Conservation (phyloP, 2,329 filamentous ascomycete genomes). For the Allantophomopsis lycopodina region DNA sequence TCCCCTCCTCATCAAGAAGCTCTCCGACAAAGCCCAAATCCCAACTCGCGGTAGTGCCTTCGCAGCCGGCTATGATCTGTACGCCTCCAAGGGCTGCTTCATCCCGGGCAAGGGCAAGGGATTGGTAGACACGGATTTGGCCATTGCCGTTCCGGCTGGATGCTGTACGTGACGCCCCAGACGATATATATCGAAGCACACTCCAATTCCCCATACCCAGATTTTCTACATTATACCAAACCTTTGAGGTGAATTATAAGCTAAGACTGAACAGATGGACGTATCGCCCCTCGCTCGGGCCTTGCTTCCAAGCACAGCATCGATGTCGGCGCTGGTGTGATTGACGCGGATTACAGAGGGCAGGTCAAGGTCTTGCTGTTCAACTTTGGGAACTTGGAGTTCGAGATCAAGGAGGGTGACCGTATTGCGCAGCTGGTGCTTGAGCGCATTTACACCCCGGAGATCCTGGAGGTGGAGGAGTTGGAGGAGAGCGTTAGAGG, state of each 20-base stretch:
- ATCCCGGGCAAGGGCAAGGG: conserved; percentile 76
- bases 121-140: conserved; percentile 81
- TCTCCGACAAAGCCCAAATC: conserved; percentile 63
- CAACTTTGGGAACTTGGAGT: conserved; percentile 77
- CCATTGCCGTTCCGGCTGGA: conserved; percentile 77
- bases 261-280: conserved; percentile 48
- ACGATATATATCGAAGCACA: too few species aligned
- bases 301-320: conserved; percentile 92
- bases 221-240: not conserved
- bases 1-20: conserved; percentile 57
- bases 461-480: conserved; percentile 78
- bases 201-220: not conserved
- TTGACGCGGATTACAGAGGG: conserved; percentile 93
- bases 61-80: conserved; percentile 90
- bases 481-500: conserved; percentile 85
- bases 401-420: conserved; percentile 71
- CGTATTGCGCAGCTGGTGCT: conserved; percentile 87
- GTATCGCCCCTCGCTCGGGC: conserved; percentile 81
- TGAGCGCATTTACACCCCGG: conserved; percentile 88
- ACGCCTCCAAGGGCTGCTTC: conserved; percentile 58
- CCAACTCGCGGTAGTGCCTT: conserved; percentile 83
- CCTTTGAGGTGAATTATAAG: not conserved
- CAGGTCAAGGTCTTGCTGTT: conserved; percentile 91
- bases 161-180: conserved; percentile 85
- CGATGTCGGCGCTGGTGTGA: conserved; percentile 89